Evolutionary conservation across 768 basidiomycete species (phyloP).

Genomic region (Boletus eberwhitei): DNA sequence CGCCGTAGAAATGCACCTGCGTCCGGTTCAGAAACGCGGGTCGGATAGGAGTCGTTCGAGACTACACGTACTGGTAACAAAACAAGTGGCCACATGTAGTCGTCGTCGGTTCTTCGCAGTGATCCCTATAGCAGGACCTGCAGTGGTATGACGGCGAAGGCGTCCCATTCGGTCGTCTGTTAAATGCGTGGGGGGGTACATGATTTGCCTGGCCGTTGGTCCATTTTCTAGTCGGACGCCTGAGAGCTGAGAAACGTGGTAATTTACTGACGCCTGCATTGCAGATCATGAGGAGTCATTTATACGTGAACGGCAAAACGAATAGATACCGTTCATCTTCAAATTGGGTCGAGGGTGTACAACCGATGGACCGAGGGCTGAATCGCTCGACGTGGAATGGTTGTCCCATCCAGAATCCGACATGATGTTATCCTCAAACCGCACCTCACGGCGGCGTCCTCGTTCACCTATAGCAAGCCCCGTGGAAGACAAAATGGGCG

Average conservation of each 20-base stretch:
- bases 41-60: not conserved
- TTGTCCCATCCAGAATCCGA: conserved; percentile 29
- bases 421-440: conserved; percentile 34
- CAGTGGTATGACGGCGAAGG: conserved; percentile 38
- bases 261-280: conserved; percentile 27
- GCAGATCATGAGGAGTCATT: not conserved
- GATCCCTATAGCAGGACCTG: conserved; percentile 46
- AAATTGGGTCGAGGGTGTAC: conserved; percentile 12
- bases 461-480: conserved; percentile 27
- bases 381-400: conserved; percentile 29
- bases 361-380: conserved; percentile 25
- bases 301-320: not conserved
- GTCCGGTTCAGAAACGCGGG: not conserved
- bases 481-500: conserved; percentile 30
- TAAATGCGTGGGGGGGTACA: not conserved
- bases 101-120: conserved; percentile 53
- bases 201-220: conserved; percentile 11
- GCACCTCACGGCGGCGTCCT: conserved; percentile 32
- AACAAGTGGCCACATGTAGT: conserved; percentile 66
- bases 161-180: conserved; percentile 8
- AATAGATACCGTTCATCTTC: conserved; percentile 22
- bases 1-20: conserved; percentile 52
- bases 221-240: conserved; percentile 18
- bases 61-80: conserved; percentile 41
- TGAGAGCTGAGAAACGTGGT: conserved; percentile 31